These are phyloP conservation scores for Leishmania tropica DNA, from an alignment of 208 protist genomes.

Conservation along the genomic window DNA sequence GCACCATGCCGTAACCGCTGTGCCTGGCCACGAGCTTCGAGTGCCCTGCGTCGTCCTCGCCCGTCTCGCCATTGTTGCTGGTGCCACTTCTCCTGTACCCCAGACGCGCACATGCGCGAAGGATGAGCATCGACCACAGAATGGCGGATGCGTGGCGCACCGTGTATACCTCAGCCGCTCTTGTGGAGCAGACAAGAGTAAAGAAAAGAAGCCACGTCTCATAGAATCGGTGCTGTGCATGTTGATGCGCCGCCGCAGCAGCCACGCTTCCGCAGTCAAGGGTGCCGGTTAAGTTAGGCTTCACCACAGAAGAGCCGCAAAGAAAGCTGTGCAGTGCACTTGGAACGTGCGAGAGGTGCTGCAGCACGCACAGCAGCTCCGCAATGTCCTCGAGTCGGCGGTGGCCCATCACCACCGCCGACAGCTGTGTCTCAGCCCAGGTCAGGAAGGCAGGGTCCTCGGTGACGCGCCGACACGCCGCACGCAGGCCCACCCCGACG, in stretches of 20 bases:
- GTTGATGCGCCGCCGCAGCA: background rate
- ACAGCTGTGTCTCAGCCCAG: constrained; percentile 33
- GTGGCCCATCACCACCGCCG: constrained; percentile 38
- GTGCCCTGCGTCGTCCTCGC: constrained; percentile 13
- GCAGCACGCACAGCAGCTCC: constrained; percentile 47
- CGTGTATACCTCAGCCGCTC: constrained; percentile 16
- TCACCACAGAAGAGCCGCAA: background rate
- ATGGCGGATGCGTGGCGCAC: constrained; percentile 22
- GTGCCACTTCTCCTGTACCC: background rate
- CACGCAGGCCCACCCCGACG: constrained; percentile 21
- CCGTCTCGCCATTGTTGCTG: background rate
- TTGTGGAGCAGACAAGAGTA: constrained; percentile 26
- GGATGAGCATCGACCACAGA: constrained; percentile 35
- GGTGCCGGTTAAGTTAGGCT: background rate
- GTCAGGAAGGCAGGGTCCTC: constrained; percentile 37
- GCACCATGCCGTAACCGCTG: constrained; percentile 22
- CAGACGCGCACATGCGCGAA: constrained; percentile 38
- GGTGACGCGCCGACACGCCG: constrained; percentile 33
- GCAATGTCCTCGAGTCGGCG: constrained; percentile 21
- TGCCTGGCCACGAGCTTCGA: background rate
- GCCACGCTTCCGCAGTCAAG: background rate
- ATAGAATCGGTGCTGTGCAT: constrained; percentile 22
- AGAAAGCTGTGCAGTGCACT: constrained; percentile 23
- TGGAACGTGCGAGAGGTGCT: constrained; percentile 36
- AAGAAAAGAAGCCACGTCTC: constrained; percentile 54